These are phyloP conservation scores for Talaromyces marneffei DNA, from an alignment of 2,329 filamentous ascomycete genomes.

Conservation along the genomic window DNA sequence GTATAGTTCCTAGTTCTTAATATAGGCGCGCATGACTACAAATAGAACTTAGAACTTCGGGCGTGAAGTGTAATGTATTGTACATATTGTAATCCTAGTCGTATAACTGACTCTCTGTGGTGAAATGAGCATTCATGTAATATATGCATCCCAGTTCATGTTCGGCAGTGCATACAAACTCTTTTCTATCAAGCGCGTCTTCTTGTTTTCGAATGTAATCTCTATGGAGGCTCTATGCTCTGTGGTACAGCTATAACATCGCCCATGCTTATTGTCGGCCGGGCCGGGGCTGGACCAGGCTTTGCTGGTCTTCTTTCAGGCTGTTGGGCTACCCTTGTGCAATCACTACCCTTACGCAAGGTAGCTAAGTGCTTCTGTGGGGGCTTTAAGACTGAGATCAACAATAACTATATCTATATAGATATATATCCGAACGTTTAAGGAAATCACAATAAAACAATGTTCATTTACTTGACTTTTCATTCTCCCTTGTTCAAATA, in stretches of 20 bases:
- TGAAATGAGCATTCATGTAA: too few species aligned
- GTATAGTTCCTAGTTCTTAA: slow-evolving; percentile 10
- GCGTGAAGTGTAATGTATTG: too few species aligned
- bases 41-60: too few species aligned
- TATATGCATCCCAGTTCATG: slow-evolving; percentile 29
- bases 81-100: too few species aligned
- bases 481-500: neutral
- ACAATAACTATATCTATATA: neutral
- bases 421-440: neutral
- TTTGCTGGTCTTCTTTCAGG: slow-evolving; percentile 36
- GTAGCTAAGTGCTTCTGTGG: too few species aligned
- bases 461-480: neutral
- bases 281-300: slow-evolving; percentile 42
- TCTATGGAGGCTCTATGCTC: slow-evolving; percentile 51
- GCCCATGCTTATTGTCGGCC: slow-evolving; percentile 43
- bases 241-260: slow-evolving; percentile 45
- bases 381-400: too few species aligned
- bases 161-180: slow-evolving; percentile 47
- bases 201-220: slow-evolving; percentile 44
- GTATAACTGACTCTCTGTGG: slow-evolving; percentile 47
- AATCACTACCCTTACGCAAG: slow-evolving; percentile 44
- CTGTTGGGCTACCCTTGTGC: slow-evolving; percentile 43
- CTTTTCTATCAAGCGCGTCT: slow-evolving; percentile 51
- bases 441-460: neutral
- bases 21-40: too few species aligned